A percentile compares a stretch with the other conserved stretches of the same genome.
Evolutionary conservation across 768 basidiomycete species (phyloP).

Genomic region (Boletus rubroflammeus): DNA sequence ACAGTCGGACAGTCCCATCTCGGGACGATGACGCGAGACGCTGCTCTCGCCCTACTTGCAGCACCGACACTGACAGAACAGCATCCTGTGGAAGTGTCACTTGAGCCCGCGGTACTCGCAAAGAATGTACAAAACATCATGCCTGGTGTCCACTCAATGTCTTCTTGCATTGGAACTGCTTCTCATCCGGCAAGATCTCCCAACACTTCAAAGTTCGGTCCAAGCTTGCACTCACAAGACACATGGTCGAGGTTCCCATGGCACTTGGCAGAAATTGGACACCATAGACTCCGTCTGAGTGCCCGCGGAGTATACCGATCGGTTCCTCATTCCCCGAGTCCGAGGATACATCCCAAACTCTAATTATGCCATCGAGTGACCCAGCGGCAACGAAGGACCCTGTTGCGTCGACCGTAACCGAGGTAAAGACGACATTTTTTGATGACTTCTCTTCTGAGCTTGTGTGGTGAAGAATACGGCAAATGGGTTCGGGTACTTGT

Average conservation of each 20-base stretch:
- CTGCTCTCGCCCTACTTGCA: constrained; percentile 33
- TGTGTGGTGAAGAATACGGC: constrained; percentile 20
- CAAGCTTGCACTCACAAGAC: constrained; percentile 30
- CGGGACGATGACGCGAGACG: constrained; percentile 37
- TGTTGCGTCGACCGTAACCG: constrained; percentile 25
- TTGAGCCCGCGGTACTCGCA: not conserved
- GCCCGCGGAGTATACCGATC: constrained; percentile 24
- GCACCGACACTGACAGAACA: constrained; percentile 28
- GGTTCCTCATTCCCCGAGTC: constrained; percentile 28
- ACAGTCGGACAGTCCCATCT: constrained; percentile 35
- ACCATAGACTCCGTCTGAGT: constrained; percentile 29
- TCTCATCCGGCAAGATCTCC: constrained; percentile 36
- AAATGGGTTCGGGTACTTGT: constrained; percentile 17
- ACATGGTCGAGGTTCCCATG: constrained; percentile 24
- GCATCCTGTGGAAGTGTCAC: constrained; percentile 23
- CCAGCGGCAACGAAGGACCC: constrained; percentile 50
- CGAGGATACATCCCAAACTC: constrained; percentile 48
- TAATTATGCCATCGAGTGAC: constrained; percentile 47
- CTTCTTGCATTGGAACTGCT: constrained; percentile 26
- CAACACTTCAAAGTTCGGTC: constrained; percentile 40
- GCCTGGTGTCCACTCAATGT: constrained; percentile 32
- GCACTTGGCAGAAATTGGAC: constrained; percentile 30
- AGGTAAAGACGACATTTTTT: constrained; percentile 29
- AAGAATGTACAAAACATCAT: not conserved
- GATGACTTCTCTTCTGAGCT: constrained; percentile 13